phyloP scores from a whole-genome alignment of 2,329 filamentous ascomycete genomes.

The Simplicillium sp. region DNA sequence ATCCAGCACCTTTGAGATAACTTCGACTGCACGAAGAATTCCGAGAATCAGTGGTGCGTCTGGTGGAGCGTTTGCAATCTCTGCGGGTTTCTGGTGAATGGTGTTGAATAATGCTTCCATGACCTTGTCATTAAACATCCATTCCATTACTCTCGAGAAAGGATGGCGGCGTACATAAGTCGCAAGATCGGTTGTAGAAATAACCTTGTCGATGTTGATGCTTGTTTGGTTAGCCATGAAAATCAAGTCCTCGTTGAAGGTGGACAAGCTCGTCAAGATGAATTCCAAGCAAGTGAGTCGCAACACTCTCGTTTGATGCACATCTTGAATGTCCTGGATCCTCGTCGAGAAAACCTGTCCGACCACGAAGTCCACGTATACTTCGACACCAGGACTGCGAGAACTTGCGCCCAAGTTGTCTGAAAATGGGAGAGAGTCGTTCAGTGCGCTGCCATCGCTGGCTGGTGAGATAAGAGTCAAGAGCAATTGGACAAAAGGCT shows the following conservation, averaged over 20 bases:
- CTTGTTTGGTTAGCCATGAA: slow-evolving; percentile 73
- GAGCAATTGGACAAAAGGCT: slow-evolving; percentile 73
- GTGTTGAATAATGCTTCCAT: slow-evolving; percentile 69
- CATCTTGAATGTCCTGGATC: slow-evolving; percentile 54
- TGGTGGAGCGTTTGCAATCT: slow-evolving; percentile 61
- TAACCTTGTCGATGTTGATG: slow-evolving; percentile 64
- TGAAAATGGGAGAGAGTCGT: slow-evolving; percentile 75
- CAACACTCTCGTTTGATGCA: slow-evolving; percentile 62
- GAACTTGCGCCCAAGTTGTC: slow-evolving; percentile 71
- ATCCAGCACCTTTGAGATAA: slow-evolving; percentile 74
- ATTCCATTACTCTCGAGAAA: slow-evolving; percentile 92
- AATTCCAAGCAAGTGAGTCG: slow-evolving; percentile 79
- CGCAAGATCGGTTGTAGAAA: slow-evolving; percentile 64
- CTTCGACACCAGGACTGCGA: slow-evolving; percentile 74
- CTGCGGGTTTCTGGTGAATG: slow-evolving; percentile 65
- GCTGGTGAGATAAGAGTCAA: slow-evolving; percentile 62
- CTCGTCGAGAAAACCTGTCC: slow-evolving; percentile 66
- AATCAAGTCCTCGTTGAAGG: slow-evolving; percentile 91
- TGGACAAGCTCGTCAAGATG: slow-evolving; percentile 65
- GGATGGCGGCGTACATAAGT: slow-evolving; percentile 83
- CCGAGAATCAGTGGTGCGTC: slow-evolving; percentile 77
- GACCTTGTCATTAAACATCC: slow-evolving; percentile 92
- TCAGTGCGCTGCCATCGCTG: slow-evolving; percentile 48
- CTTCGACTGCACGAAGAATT: slow-evolving; percentile 70
- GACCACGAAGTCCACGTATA: slow-evolving; percentile 85